Evolutionary conservation across 2,329 filamentous ascomycete species (phyloP).

Genomic region (Xylariaceae sp.): DNA sequence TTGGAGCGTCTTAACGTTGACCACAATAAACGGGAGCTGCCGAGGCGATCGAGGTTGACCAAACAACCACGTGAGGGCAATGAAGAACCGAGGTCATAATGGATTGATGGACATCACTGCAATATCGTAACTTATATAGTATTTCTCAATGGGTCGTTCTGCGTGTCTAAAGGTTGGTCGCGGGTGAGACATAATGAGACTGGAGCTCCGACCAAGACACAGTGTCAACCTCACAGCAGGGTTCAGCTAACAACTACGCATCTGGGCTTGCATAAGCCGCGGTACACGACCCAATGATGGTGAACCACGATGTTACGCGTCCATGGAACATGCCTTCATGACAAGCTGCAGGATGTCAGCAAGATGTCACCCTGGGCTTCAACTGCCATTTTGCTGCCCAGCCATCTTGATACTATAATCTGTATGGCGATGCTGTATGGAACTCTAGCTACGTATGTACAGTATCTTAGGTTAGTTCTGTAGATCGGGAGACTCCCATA

Average conservation of each 20-base stretch:
- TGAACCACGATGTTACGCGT: conserved; percentile 38
- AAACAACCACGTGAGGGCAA: conserved; percentile 10
- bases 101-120: background rate
- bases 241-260: conserved; percentile 30
- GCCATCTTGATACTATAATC: conserved; percentile 17
- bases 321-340: conserved; percentile 24
- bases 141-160: conserved; percentile 16
- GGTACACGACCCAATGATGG: conserved; percentile 36
- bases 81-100: conserved; percentile 17
- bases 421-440: background rate
- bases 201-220: conserved; percentile 16
- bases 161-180: background rate
- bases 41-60: conserved; percentile 18
- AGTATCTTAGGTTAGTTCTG: no score
- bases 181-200: background rate
- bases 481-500: conserved; percentile 1
- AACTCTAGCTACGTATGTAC: conserved; percentile 17
- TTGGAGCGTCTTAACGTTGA: conserved; percentile 5
- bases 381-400: conserved; percentile 13
- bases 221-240: conserved; percentile 26
- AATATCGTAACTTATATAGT: conserved; percentile 25
- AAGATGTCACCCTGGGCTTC: conserved; percentile 11
- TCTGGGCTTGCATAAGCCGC: conserved; percentile 37
- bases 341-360: conserved; percentile 22
- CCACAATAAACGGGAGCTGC: conserved; percentile 7